These are phyloP conservation scores for Lentinula sp. DNA, from an alignment of 768 basidiomycete species.

Conservation along the genomic window DNA sequence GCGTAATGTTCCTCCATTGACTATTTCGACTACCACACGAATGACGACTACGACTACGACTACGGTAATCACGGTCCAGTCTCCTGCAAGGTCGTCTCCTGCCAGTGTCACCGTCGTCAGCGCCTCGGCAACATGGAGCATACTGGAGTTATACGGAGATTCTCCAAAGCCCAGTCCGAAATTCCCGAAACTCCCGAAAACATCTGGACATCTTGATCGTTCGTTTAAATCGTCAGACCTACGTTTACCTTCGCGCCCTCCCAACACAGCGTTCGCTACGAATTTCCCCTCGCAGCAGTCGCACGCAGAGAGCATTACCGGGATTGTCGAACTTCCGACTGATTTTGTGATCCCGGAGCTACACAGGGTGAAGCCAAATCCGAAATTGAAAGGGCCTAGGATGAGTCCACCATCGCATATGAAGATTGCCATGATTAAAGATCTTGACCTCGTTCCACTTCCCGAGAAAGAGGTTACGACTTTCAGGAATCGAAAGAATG, in stretches of 20 bases:
- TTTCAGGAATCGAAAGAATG: neutral
- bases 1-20: conserved; percentile 1
- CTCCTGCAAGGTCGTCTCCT: neutral
- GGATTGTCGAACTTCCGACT: conserved; percentile 3
- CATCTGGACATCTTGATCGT: neutral
- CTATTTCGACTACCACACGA: conserved; percentile 4
- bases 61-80: neutral
- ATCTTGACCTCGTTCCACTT: neutral
- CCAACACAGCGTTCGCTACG: conserved; percentile 1
- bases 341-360: conserved; percentile 3
- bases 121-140: conserved; percentile 7
- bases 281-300: neutral
- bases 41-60: conserved; percentile 1
- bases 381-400: neutral
- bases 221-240: neutral
- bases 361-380: neutral
- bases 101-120: neutral
- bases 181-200: neutral
- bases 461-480: neutral
- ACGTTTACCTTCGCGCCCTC: neutral
- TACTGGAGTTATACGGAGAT: conserved; percentile 7
- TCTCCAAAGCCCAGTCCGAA: conserved; percentile 1
- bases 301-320: neutral
- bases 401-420: neutral
- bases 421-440: neutral